phyloP scores from a whole-genome alignment of 2,329 filamentous ascomycete genomes.

The Alternaria sp. region DNA sequence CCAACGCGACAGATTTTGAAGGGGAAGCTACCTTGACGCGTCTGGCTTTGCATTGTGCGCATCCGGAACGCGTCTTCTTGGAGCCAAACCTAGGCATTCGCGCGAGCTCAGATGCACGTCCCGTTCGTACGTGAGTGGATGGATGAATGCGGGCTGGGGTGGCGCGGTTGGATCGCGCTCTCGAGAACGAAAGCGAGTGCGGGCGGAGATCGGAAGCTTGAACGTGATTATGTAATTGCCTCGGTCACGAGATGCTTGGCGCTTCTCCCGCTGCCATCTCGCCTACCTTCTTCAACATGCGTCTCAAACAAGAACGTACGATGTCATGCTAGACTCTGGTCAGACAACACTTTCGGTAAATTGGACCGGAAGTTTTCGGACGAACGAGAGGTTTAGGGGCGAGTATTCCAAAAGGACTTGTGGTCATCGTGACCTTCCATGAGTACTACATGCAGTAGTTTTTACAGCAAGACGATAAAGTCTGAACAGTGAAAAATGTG shows the following conservation, averaged over 20 bases:
- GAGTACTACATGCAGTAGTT: neutral
- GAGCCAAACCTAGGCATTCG: constrained; percentile 11
- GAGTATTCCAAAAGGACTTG: neutral
- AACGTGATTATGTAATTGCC: neutral
- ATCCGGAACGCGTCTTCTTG: constrained; percentile 26
- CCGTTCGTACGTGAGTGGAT: neutral
- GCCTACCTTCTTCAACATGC: neutral
- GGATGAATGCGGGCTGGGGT: neutral
- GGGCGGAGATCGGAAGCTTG: neutral
- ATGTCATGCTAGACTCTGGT: neutral
- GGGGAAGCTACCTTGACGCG: constrained; percentile 31
- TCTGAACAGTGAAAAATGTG: neutral
- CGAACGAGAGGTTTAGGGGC: neutral
- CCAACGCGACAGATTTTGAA: neutral
- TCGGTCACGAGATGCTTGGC: neutral
- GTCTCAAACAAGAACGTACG: neutral
- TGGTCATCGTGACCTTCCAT: neutral
- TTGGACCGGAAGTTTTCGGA: neutral
- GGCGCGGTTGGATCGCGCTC: neutral
- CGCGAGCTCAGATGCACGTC: neutral
- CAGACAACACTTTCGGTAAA: neutral
- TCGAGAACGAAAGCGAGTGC: constrained; percentile 5
- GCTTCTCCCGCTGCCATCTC: neutral
- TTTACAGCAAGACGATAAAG: neutral
- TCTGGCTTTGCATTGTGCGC: constrained; percentile 33